These are phyloP conservation scores for Ophiostoma quercus DNA, from an alignment of 2,329 filamentous ascomycete genomes.

Conservation along the genomic window DNA sequence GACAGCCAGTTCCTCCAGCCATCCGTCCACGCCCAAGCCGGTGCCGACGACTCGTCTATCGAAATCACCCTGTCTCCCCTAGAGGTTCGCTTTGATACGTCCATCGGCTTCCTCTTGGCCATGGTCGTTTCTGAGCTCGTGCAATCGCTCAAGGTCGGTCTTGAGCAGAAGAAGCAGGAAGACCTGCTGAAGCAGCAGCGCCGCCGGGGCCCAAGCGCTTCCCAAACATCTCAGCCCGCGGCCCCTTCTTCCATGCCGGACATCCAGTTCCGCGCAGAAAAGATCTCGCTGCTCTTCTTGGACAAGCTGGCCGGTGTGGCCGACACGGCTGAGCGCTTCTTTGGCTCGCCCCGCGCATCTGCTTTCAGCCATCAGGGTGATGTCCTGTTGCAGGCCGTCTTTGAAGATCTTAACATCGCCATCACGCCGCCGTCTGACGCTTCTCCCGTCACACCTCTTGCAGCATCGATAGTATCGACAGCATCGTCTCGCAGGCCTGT, in stretches of 20 bases:
- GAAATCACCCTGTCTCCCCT: conserved; percentile 51
- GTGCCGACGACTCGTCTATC: conserved; percentile 36
- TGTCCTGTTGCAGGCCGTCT: conserved; percentile 47
- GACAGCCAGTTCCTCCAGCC: conserved; percentile 21
- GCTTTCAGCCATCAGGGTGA: conserved; percentile 41
- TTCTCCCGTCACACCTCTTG: not conserved
- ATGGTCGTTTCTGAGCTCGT: conserved; percentile 48
- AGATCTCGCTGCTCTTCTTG: conserved; percentile 52
- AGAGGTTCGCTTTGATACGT: conserved; percentile 51
- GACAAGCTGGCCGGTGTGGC: conserved; percentile 50
- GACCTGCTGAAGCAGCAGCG: conserved; percentile 30
- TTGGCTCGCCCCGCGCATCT: conserved; percentile 38
- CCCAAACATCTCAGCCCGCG: not conserved
- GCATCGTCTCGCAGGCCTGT: not conserved
- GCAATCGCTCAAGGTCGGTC: conserved; percentile 22
- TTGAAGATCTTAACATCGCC: conserved; percentile 42
- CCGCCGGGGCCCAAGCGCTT: not conserved
- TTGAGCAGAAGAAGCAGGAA: conserved; percentile 19
- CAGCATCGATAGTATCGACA: not conserved
- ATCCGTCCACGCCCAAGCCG: not conserved
- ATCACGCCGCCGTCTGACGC: conserved; percentile 31
- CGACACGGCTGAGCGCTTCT: conserved; percentile 44
- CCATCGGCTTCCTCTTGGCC: conserved; percentile 50
- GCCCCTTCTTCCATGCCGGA: conserved; percentile 33
- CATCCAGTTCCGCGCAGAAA: conserved; percentile 44